Evolutionary conservation across 495 filamentous ascomycete genomes (phyloP).

Genomic region (Xylaria nigripes): DNA sequence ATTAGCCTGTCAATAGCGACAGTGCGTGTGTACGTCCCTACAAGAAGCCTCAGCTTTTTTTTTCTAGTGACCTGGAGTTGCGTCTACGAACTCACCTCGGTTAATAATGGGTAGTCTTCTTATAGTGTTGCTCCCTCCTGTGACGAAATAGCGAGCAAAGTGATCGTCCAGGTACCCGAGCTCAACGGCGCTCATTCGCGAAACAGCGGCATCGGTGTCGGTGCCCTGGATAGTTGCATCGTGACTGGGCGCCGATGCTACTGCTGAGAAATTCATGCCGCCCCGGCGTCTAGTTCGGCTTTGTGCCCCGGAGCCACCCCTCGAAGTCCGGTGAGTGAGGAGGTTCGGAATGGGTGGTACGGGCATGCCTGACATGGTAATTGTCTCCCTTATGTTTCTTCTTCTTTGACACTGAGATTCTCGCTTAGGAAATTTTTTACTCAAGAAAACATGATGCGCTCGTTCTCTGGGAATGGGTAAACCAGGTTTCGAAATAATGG

Average conservation of each 20-base stretch:
- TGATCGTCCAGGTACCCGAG: conserved; percentile 81
- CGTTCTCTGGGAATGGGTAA: no score
- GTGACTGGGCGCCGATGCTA: conserved; percentile 24
- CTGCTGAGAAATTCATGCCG: conserved; percentile 17
- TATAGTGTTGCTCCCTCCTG: conserved; percentile 25
- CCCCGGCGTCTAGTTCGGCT: conserved; percentile 37
- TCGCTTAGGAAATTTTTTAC: no score
- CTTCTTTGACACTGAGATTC: no score
- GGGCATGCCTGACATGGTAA: conserved; percentile 45
- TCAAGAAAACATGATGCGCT: no score
- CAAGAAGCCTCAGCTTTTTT: conserved; percentile 15
- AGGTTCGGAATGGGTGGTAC: conserved; percentile 70
- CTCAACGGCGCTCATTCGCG: conserved; percentile 77
- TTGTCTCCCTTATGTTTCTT: no score
- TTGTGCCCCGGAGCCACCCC: conserved; percentile 33
- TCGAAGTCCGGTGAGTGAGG: conserved; percentile 48
- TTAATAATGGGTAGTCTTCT: conserved; percentile 85
- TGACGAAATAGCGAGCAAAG: conserved; percentile 60
- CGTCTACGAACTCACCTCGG: conserved; percentile 51
- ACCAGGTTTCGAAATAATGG: no score
- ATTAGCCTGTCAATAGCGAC: conserved; percentile 78
- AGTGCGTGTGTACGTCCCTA: conserved; percentile 92
- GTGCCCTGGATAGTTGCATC: conserved; percentile 69
- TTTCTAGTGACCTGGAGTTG: conserved; percentile 14
- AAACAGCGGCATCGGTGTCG: conserved; percentile 84